Conservation (phyloP, 78 protist genomes). For the Anaeramoeba flamelloides region DNA sequence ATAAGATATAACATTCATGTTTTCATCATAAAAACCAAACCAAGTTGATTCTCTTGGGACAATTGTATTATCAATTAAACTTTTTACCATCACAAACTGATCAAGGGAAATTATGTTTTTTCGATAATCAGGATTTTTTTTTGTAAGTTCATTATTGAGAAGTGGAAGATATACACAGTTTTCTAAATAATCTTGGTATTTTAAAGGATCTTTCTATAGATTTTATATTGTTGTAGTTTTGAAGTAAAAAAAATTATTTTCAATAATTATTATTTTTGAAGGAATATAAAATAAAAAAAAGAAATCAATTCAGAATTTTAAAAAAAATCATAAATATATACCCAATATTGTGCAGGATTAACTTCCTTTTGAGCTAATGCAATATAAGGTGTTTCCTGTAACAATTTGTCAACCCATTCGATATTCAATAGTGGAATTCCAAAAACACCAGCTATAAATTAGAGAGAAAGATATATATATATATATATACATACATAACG, state of each 20-base stretch:
- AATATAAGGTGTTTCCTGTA: background rate
- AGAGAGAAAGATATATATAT: no score
- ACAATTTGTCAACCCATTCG: background rate
- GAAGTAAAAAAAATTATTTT: no score
- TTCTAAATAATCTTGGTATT: background rate
- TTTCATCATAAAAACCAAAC: background rate
- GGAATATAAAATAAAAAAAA: no score
- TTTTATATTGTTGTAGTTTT: no score
- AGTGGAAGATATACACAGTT: background rate
- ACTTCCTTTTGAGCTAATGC: background rate
- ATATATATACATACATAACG: no score
- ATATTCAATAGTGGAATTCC: background rate
- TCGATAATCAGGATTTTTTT: background rate
- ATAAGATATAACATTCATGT: background rate
- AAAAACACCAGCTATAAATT: background rate
- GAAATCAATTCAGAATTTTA: no score
- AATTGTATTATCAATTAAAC: no score
- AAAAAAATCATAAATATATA: background rate
- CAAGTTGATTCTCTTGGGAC: background rate
- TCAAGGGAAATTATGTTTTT: background rate
- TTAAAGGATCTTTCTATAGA: background rate
- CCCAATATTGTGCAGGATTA: background rate
- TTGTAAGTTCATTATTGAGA: background rate
- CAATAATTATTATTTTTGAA: background rate
- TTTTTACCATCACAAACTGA: background rate